Base-by-base conservation (phyloP, 2,329 filamentous ascomycete genomes). In the Aspergillus sp. region DNA sequence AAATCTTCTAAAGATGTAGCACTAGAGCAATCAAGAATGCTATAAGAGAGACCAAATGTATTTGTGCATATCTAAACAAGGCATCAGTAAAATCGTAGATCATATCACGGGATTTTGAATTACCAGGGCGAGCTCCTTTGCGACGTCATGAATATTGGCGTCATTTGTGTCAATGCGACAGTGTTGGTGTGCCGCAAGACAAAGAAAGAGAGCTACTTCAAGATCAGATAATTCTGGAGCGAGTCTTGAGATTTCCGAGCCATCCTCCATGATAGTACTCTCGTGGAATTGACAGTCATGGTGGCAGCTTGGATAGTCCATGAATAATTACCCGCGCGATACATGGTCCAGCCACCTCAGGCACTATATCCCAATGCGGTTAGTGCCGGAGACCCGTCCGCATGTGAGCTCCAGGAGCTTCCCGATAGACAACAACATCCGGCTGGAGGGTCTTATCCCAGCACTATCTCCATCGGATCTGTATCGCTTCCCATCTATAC, bases 201-300 rank as follows among this genome's bases (percentile, higher is more conserved):
- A 93, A 54, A 97, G 85, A 42, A 98, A 83, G 13, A 90, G 80
- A 23, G 94, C 95, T 61, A 98, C 86, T 78, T 97, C 93, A 42
- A 97, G 83, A 78, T 97, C 93, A 70, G 89, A 90, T 64, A 98
- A 82, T 67, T 86, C 84, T 71, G 93, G 90, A 68, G 96, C 85
- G 75, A 89, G 89, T 64, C 85, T 81, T 62, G 88, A 80, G 63
- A 92, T 81, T 59, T 78, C 76, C 70, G 27, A 39, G 25, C 50
- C 50, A 50, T 66, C 57, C 57, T 64, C 57, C 62, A 66, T 66
- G 38, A 56, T 61, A 53, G 48, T 25, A 38, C 32, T 62, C 32
- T 21, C 8, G n/a, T 15, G 51, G 21, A 47, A 41, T 36, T 41
- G 21, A 41, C 19, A 23, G 10, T 54, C 54, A 61, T 61, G 41